Evolutionary conservation across 441 rosid species (phyloP).

Genomic region (Gossypium schwendimanii): DNA sequence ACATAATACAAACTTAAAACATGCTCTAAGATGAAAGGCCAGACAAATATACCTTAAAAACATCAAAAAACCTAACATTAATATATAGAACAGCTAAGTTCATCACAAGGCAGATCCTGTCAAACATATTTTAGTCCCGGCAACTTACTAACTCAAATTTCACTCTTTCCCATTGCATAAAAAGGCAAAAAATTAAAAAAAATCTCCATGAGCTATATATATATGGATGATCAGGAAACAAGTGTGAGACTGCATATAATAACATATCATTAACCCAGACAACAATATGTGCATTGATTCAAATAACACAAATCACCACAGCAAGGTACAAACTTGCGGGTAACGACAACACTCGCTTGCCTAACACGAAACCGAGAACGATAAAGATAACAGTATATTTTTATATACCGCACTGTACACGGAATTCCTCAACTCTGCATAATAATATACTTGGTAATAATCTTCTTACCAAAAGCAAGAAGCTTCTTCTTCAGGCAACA

Average conservation of each 20-base stretch:
- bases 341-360: background rate
- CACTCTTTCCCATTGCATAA: background rate
- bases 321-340: conserved; percentile 4
- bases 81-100: background rate
- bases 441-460: background rate
- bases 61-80: background rate
- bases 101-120: background rate
- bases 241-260: background rate
- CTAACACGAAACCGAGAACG: background rate
- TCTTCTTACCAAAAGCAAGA: conserved; percentile 51
- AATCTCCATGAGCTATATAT: background rate
- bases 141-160: background rate
- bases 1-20: background rate
- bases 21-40: background rate
- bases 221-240: background rate
- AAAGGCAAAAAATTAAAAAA: background rate
- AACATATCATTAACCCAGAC: background rate
- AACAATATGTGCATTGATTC: conserved; percentile 1
- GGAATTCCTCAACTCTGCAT: background rate
- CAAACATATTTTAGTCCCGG: background rate
- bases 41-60: background rate
- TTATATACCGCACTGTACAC: conserved; percentile 33
- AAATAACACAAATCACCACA: background rate
- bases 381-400: conserved; percentile 5
- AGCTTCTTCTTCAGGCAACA: conserved; percentile 54